A percentile compares a stretch with the other conserved stretches of the same genome.
These are phyloP conservation scores for Cyberlindnera bimundalis DNA, from an alignment of 805 yeast species.

Conservation along the genomic window DNA sequence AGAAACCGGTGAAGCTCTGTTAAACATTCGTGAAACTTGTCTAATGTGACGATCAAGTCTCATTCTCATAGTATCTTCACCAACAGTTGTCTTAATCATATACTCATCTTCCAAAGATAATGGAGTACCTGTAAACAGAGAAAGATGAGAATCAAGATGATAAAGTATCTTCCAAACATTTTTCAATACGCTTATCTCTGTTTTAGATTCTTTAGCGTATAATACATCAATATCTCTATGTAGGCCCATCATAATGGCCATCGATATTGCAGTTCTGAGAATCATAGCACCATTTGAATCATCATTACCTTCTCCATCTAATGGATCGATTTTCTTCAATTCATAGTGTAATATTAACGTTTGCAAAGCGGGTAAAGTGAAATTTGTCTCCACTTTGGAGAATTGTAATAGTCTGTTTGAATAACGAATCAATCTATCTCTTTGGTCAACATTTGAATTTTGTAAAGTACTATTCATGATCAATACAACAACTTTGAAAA, in stretches of 20 bases:
- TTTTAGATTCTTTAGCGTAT: slow-evolving; percentile 10
- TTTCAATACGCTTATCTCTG: slow-evolving; percentile 8
- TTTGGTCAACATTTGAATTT: slow-evolving; percentile 11
- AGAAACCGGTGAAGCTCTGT: slow-evolving; percentile 8
- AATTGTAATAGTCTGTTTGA: slow-evolving; percentile 16
- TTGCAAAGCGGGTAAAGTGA: slow-evolving; percentile 24
- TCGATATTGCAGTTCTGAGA: slow-evolving; percentile 19
- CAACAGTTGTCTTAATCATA: slow-evolving; percentile 4
- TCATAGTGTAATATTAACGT: slow-evolving; percentile 18
- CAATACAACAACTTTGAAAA: slow-evolving; percentile 12
- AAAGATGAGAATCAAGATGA: slow-evolving; percentile 16
- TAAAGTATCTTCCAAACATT: slow-evolving; percentile 21
- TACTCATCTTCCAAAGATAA: slow-evolving; percentile 19
- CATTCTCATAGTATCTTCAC: slow-evolving; percentile 1
- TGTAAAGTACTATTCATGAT: slow-evolving; percentile 6
- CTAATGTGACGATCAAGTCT: slow-evolving; percentile 14
- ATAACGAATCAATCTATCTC: slow-evolving; percentile 16
- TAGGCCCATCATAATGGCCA: slow-evolving; percentile 27
- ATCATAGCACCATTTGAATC: slow-evolving; percentile 17
- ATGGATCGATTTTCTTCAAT: slow-evolving; percentile 18
- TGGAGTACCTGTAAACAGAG: slow-evolving; percentile 24
- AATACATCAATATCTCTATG: slow-evolving; percentile 22
- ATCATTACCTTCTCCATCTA: slow-evolving; percentile 25
- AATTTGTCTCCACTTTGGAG: slow-evolving; percentile 10
- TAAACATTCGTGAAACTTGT: slow-evolving; percentile 10